Percentiles rank a stretch among this genome's conserved stretches.
Conservation (phyloP, 192 early-diverging fungal species). For the Coemansia sp. region DNA sequence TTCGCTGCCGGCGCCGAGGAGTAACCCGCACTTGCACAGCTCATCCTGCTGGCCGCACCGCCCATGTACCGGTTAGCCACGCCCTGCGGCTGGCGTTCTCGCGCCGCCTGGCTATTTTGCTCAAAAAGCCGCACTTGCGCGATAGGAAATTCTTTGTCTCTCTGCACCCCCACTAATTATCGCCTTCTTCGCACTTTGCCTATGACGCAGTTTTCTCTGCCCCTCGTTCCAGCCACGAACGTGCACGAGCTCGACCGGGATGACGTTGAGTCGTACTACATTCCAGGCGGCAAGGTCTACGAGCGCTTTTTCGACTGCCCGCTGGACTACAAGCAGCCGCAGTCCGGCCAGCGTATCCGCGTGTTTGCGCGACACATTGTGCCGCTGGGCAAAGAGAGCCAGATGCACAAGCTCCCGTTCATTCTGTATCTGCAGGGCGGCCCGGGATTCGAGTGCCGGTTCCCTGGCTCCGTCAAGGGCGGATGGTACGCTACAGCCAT, state of each 20-base stretch:
- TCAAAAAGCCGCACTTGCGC: too few relatives aligned
- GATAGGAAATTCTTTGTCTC: too few relatives aligned
- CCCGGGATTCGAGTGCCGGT: slow-evolving; percentile 55
- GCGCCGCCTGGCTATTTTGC: too few relatives aligned
- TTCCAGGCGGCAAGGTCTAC: slow-evolving; percentile 58
- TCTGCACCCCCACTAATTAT: too few relatives aligned
- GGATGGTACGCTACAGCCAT: slow-evolving; percentile 59
- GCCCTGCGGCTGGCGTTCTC: too few relatives aligned
- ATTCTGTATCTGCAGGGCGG: slow-evolving; percentile 62
- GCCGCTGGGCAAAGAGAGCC: slow-evolving; percentile 47
- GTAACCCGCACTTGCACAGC: too few relatives aligned
- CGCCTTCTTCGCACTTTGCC: too few relatives aligned
- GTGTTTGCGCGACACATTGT: slow-evolving; percentile 60
- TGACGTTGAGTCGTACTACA: slow-evolving; percentile 51
- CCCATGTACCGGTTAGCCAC: too few relatives aligned
- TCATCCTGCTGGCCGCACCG: too few relatives aligned
- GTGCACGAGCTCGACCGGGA: slow-evolving; percentile 54
- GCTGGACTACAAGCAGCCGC: slow-evolving; percentile 45
- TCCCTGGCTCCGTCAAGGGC: slow-evolving; percentile 47
- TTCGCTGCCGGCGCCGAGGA: too few relatives aligned
- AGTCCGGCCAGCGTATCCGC: slow-evolving; percentile 27
- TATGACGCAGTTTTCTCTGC: too few relatives aligned
- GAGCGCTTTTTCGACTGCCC: slow-evolving; percentile 61
- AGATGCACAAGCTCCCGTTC: slow-evolving; percentile 57
- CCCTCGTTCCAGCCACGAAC: too few relatives aligned